phyloP scores from a whole-genome alignment of 768 basidiomycete species.

The Suillus tomentosus region DNA sequence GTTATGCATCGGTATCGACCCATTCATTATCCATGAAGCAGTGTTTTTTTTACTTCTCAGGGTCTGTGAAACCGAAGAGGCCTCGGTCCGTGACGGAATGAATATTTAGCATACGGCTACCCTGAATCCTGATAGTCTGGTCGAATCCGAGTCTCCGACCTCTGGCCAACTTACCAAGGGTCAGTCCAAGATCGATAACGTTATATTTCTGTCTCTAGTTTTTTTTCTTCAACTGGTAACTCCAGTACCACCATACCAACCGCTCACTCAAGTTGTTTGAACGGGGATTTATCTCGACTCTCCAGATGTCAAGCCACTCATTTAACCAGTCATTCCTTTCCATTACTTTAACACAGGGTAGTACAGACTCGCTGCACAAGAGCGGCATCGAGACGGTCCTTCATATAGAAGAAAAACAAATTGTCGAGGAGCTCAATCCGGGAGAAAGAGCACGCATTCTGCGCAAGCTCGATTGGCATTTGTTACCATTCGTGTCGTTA shows the following conservation, averaged over 20 bases:
- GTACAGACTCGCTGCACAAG: not conserved
- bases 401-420: not conserved
- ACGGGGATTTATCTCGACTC: slow-evolving; percentile 1
- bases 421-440: slow-evolving; percentile 15
- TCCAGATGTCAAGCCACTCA: slow-evolving; percentile 1
- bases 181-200: not conserved
- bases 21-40: not conserved
- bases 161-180: not conserved
- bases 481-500: slow-evolving; percentile 46
- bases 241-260: not conserved
- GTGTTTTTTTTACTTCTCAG: no score
- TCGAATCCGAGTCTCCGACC: not conserved
- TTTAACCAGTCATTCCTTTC: slow-evolving; percentile 9
- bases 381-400: not conserved
- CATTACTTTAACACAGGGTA: not conserved
- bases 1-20: not conserved
- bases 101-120: not conserved
- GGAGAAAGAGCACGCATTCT: slow-evolving; percentile 32
- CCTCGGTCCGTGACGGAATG: not conserved
- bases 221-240: not conserved
- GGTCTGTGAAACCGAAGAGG: slow-evolving; percentile 5
- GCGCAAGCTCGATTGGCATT: slow-evolving; percentile 46
- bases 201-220: not conserved
- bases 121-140: not conserved
- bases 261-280: not conserved